These are phyloP conservation scores for Phytophthora agathidicida DNA, from an alignment of 352 stramenopile genomes.

Conservation along the genomic window DNA sequence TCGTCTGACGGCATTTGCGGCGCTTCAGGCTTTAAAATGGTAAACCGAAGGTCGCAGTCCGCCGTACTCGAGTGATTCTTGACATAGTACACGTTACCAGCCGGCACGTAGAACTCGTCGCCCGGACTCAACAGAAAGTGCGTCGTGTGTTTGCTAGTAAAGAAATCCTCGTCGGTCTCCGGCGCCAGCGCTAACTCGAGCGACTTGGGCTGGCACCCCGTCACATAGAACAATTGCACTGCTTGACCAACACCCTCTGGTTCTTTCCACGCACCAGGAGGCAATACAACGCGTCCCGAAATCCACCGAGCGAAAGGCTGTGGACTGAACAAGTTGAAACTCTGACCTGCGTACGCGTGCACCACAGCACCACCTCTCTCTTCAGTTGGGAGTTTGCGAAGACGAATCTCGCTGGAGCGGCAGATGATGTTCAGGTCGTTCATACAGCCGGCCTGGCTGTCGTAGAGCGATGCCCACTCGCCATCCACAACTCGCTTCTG, in stretches of 20 bases:
- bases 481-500: conserved; percentile 62
- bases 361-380: conserved; percentile 52
- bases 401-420: conserved; percentile 70
- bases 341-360: conserved; percentile 78
- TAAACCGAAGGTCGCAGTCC: conserved; percentile 93
- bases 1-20: conserved; percentile 15
- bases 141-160: conserved; percentile 91
- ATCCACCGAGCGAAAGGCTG: conserved; percentile 87
- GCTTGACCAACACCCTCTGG: conserved; percentile 93
- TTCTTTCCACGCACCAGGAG: conserved; percentile 95
- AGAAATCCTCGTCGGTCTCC: conserved; percentile 79
- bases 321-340: conserved; percentile 83
- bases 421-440: conserved; percentile 88
- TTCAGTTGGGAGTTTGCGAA: conserved; percentile 70
- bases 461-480: conserved; percentile 80
- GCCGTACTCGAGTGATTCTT: conserved; percentile 94
- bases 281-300: conserved; percentile 91
- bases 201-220: conserved; percentile 81
- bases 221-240: conserved; percentile 96
- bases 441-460: conserved; percentile 53
- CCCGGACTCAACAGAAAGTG: conserved; percentile 93
- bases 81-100: conserved; percentile 96
- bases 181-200: conserved; percentile 79
- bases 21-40: conserved; percentile 90
- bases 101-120: conserved; percentile 97